Evolutionary conservation across 768 basidiomycete genomes (phyloP).

Genomic region (Zangia roseola): DNA sequence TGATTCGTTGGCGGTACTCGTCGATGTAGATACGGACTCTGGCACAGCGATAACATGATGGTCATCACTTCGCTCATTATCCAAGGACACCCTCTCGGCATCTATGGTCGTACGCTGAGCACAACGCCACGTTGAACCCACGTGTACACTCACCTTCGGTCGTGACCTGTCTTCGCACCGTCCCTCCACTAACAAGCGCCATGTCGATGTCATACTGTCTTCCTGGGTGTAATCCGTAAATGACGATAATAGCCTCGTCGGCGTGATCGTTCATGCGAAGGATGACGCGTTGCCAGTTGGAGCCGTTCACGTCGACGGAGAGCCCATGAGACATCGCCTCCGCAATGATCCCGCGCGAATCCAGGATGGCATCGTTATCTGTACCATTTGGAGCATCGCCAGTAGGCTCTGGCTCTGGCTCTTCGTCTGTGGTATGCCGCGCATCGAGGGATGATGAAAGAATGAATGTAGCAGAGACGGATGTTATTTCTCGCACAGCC

Average conservation of each 20-base stretch:
- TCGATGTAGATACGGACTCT: conserved; percentile 25
- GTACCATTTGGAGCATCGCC: conserved; percentile 36
- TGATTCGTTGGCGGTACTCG: conserved; percentile 22
- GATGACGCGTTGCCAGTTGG: conserved; percentile 76
- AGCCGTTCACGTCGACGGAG: conserved; percentile 76
- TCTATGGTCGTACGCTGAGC: conserved; percentile 12
- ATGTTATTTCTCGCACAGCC: conserved; percentile 76
- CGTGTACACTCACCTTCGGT: conserved; percentile 52
- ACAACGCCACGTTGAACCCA: conserved; percentile 2
- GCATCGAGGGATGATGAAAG: conserved; percentile 53
- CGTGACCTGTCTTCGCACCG: conserved; percentile 62
- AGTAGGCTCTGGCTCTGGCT: conserved; percentile 29
- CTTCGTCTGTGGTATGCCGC: conserved; percentile 15
- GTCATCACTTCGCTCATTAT: conserved; percentile 25
- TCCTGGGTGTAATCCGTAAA: conserved; percentile 86
- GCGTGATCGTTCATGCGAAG: conserved; percentile 75
- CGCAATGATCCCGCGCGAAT: conserved; percentile 48
- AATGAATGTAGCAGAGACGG: conserved; percentile 73
- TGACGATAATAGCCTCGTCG: conserved; percentile 88
- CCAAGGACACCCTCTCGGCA: conserved; percentile 20
- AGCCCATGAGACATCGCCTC: conserved; percentile 73
- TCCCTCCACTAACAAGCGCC: conserved; percentile 63
- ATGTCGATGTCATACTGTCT: conserved; percentile 90
- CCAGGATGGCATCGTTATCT: conserved; percentile 32
- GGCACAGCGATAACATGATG: conserved; percentile 3